Evolutionary conservation across 306 rosid genomes (phyloP).

Genomic region (Inga laurina): DNA sequence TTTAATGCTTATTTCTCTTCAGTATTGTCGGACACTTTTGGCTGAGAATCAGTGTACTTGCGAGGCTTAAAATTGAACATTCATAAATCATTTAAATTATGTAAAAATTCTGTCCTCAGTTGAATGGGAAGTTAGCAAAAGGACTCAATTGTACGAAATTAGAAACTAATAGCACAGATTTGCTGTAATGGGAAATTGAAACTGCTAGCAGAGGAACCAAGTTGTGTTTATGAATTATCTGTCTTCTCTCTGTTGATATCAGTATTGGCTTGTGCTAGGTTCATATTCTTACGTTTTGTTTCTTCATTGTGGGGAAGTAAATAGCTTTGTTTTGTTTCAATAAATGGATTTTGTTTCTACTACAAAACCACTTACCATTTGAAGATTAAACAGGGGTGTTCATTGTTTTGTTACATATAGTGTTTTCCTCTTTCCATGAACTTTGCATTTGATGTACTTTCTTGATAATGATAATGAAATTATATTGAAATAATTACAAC

Average conservation of each 20-base stretch:
- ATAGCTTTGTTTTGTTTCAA: neutral
- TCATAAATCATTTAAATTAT: neutral
- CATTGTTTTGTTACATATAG: neutral
- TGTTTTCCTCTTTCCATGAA: slow-evolving; percentile 6
- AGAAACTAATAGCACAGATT: neutral
- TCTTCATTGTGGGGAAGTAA: neutral
- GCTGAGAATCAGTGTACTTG: neutral
- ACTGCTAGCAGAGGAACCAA: neutral
- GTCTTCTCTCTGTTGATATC: neutral
- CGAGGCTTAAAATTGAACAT: neutral
- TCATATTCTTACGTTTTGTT: neutral
- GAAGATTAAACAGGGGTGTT: neutral
- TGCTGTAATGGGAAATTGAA: neutral
- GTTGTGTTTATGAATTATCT: neutral
- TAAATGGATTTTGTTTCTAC: slow-evolving; percentile 7
- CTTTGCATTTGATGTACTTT: slow-evolving; percentile 1
- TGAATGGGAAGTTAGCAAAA: neutral
- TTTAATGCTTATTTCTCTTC: neutral
- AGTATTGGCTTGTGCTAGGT: neutral
- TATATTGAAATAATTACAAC: slow-evolving; percentile 27
- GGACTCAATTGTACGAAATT: neutral
- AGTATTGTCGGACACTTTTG: neutral
- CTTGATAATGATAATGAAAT: slow-evolving; percentile 21
- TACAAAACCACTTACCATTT: slow-evolving; percentile 19
- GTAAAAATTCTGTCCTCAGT: neutral